Conservation (phyloP, 1,284 basidiomycete species). For the Rhodotorula sp. region DNA sequence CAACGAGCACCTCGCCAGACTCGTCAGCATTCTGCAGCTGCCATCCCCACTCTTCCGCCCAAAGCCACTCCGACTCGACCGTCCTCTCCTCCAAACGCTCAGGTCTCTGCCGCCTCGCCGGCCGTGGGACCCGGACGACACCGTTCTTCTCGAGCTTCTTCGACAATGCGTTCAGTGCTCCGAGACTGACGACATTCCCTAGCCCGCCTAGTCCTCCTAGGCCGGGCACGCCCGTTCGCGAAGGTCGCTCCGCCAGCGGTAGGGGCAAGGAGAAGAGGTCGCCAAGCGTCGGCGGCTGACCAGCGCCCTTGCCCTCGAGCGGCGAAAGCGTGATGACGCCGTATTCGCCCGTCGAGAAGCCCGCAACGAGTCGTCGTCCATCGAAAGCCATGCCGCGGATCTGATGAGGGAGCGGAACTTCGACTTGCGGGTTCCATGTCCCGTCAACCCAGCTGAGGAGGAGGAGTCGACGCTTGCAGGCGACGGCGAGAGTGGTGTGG, state of each 20-base stretch:
- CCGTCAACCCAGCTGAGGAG: constrained; percentile 79
- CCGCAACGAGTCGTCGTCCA: constrained; percentile 59
- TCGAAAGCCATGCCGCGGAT: constrained; percentile 45
- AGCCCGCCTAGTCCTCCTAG: constrained; percentile 9
- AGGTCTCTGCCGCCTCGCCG: background rate
- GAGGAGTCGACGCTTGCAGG: constrained; percentile 78
- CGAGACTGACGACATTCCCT: constrained; percentile 13
- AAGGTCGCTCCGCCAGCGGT: constrained; percentile 6
- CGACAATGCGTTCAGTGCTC: constrained; percentile 20
- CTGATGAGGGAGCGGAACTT: constrained; percentile 70
- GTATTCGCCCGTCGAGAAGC: constrained; percentile 71
- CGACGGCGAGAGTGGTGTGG: constrained; percentile 76
- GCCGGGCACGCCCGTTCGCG: background rate
- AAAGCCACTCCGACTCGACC: constrained; percentile 45
- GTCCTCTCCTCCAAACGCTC: background rate
- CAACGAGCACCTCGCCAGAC: constrained; percentile 65
- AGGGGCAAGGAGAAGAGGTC: constrained; percentile 35
- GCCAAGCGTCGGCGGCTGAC: constrained; percentile 16
- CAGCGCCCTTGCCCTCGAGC: background rate
- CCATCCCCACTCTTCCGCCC: constrained; percentile 67
- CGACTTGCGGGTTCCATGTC: constrained; percentile 66
- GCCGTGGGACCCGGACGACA: constrained; percentile 23
- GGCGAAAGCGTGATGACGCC: constrained; percentile 64
- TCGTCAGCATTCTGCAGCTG: constrained; percentile 54
- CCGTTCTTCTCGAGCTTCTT: constrained; percentile 41